Evolutionary conservation across 2,329 filamentous ascomycete species (phyloP).

Genomic region (Hirsutella minnesotensis): DNA sequence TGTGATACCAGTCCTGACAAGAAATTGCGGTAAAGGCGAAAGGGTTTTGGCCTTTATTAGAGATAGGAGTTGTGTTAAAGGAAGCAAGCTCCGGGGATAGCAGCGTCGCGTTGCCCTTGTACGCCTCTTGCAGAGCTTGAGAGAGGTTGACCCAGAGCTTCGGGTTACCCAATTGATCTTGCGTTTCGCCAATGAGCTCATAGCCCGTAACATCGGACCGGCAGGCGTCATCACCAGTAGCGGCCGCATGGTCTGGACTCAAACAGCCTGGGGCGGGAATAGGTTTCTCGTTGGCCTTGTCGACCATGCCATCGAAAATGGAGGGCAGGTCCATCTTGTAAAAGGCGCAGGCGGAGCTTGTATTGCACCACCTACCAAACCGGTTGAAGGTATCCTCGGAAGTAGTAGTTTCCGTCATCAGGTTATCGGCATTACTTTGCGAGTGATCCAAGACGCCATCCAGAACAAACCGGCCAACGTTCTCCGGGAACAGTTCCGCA

Average conservation of each 20-base stretch:
- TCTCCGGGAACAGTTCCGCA: constrained; percentile 29
- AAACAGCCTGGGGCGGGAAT: neutral
- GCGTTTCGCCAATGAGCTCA: neutral
- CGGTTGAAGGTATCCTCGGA: constrained; percentile 2
- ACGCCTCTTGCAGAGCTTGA: neutral
- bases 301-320: neutral
- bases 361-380: constrained; percentile 3
- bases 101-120: neutral
- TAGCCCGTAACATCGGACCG: neutral
- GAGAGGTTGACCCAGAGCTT: neutral
- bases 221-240: neutral
- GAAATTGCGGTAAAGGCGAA: constrained; percentile 1
- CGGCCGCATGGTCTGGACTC: neutral
- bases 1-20: neutral
- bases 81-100: neutral
- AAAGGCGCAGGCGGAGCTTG: neutral
- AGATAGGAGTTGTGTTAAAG: neutral
- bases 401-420: constrained; percentile 2
- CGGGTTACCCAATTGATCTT: neutral
- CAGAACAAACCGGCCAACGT: constrained; percentile 28
- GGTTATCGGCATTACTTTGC: neutral
- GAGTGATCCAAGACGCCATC: constrained; percentile 19
- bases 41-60: too few relatives aligned
- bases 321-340: neutral
- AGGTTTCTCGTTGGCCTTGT: neutral